Conservation (phyloP, 345 rosid genomes). For the Draba incana region DNA sequence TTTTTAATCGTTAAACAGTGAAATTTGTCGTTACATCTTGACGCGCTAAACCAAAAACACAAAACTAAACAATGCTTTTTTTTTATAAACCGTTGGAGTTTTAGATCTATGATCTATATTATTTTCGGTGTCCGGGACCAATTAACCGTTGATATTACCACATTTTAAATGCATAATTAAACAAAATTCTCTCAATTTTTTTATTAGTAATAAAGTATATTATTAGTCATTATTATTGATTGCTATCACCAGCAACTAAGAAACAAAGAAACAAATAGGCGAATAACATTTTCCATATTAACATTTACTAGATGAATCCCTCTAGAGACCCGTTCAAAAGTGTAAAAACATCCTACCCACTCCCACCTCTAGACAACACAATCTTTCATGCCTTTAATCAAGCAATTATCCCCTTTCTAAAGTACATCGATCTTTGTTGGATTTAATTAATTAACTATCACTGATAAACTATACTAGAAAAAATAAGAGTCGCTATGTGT, state of each 20-base stretch:
- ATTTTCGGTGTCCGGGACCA: too few species aligned
- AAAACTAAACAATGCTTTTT: too few species aligned
- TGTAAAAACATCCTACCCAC: constrained; percentile 39
- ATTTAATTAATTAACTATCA: constrained; percentile 7
- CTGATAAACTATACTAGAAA: constrained; percentile 7
- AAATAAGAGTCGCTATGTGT: constrained; percentile 15
- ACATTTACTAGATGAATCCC: constrained; percentile 18
- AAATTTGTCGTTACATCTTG: background rate
- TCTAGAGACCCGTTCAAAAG: constrained; percentile 40
- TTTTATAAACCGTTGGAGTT: too few species aligned
- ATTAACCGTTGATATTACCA: too few species aligned
- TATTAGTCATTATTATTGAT: background rate
- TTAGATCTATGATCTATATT: too few species aligned
- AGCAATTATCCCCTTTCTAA: constrained; percentile 20
- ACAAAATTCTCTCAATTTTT: too few species aligned
- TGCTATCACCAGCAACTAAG: background rate
- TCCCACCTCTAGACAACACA: constrained; percentile 43
- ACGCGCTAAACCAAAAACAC: background rate
- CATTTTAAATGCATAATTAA: too few species aligned
- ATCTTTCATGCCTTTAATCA: constrained; percentile 42
- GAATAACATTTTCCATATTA: constrained; percentile 9
- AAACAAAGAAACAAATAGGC: background rate
- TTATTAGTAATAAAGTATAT: background rate
- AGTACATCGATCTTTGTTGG: constrained; percentile 18
- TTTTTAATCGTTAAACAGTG: background rate